A percentile compares a stretch with the other conserved stretches of the same genome.
Evolutionary conservation across 1,284 basidiomycete genomes (phyloP).

Genomic region (Heterobasidion annosum): DNA sequence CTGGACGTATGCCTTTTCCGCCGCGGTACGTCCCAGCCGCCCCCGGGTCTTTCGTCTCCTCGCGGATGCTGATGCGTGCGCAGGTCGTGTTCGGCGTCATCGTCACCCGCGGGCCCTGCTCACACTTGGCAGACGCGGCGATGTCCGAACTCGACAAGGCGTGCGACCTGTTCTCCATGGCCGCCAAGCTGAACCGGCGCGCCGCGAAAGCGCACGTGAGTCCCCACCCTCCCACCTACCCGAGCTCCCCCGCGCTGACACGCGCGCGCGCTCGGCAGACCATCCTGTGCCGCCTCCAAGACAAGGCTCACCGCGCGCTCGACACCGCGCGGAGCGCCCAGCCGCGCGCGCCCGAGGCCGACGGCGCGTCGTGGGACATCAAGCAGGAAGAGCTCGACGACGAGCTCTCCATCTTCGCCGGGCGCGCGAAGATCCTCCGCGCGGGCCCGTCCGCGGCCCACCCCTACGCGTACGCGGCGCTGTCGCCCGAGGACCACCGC

Average conservation of each 20-base stretch:
- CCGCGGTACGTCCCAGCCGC: conserved; percentile 19
- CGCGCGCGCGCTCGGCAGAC: conserved; percentile 24
- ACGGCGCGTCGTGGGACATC: conserved; percentile 34
- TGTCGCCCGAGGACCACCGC: too few species aligned
- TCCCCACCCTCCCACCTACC: neutral
- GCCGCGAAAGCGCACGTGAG: conserved; percentile 21
- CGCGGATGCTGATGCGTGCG: neutral
- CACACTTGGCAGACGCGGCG: conserved; percentile 18
- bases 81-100: conserved; percentile 25
- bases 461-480: too few species aligned
- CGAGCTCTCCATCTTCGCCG: conserved; percentile 53
- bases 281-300: conserved; percentile 42
- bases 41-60: neutral
- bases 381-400: conserved; percentile 35
- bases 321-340: conserved; percentile 25
- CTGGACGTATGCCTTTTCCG: conserved; percentile 30
- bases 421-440: conserved; percentile 45
- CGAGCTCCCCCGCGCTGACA: neutral
- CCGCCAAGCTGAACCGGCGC: conserved; percentile 14
- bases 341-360: conserved; percentile 16
- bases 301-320: conserved; percentile 46
- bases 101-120: conserved; percentile 13
- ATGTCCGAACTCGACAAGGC: conserved; percentile 19
- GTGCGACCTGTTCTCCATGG: conserved; percentile 17
- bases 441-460: too few species aligned